Evolutionary conservation across 768 basidiomycete species (phyloP), one percentile per base, ranked within the genome.

Genomic region (Boletellus ananiceps): DNA sequence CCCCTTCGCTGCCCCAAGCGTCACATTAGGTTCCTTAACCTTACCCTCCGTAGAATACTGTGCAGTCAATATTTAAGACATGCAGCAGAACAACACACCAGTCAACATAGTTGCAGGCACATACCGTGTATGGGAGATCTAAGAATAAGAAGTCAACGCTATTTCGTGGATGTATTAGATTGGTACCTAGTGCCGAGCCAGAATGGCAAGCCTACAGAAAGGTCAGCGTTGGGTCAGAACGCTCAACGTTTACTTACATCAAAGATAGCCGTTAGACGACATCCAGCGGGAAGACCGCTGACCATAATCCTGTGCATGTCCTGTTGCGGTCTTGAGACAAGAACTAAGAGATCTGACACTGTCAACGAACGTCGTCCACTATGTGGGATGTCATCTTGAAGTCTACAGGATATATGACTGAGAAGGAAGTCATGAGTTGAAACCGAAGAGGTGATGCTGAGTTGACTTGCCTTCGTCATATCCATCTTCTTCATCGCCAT

Each of bases 21-120:
- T 83, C 14, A 93, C 71, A 62, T 96, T 94, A 31, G 94, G 93
- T 64, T 96, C 93, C 67, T 97, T 96, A 64, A 97, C 71, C 63
- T 90, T 93, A 42, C 93, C 93, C 71, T 97, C 92, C 7, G 93
- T 95, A 18, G 92, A 92, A 70, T 97, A 97, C 83, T 88, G 52
- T 31, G 16, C 12, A 40, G 45, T 45, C 33, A 49, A 13, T 43
- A 18, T 47, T 23, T 48, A 37, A 47, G 12, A 16, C 3, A 32
- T 31, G 34, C 37, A 16, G 7, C 25, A 47, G 5, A 13, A 23
- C 25, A 43, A 29, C 25, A 14, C 8, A 8, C 9, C 3, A 14
- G 16, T 15, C 36, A 43, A 25, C 19, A 39, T 15, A 38, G 42
- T 14, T 21, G 46, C 23, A 16, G 47, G 33, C 21, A 55, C 74